phyloP scores from a whole-genome alignment of 1,284 basidiomycete species.

The Cryptococcus floricola region DNA sequence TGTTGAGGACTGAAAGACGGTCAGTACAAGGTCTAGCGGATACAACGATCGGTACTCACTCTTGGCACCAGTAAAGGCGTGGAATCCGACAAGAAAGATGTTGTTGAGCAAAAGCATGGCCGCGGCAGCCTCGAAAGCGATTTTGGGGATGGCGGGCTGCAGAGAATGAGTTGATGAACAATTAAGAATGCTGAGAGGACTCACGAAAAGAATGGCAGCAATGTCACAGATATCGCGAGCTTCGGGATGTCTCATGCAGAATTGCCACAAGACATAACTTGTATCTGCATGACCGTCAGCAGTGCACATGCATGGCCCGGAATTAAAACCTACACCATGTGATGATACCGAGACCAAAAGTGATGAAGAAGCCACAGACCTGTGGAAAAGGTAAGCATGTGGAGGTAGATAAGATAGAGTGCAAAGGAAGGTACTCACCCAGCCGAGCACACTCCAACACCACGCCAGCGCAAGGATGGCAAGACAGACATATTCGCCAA shows the following conservation, averaged over 20 bases:
- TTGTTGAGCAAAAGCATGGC: constrained; percentile 43
- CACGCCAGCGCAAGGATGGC: constrained; percentile 46
- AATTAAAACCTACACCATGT: constrained; percentile 35
- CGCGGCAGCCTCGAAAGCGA: constrained; percentile 38
- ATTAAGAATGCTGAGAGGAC: constrained; percentile 1
- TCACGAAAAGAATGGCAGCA: constrained; percentile 53
- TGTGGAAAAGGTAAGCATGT: background rate
- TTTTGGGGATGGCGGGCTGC: constrained; percentile 19
- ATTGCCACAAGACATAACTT: constrained; percentile 48
- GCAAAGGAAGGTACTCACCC: constrained; percentile 19
- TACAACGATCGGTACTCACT: constrained; percentile 9
- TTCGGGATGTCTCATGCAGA: constrained; percentile 60
- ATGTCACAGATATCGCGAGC: constrained; percentile 64
- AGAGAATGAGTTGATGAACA: background rate
- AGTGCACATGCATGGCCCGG: background rate
- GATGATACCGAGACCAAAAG: constrained; percentile 56
- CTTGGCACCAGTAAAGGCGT: constrained; percentile 47
- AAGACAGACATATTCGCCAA: constrained; percentile 47
- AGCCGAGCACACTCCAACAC: constrained; percentile 40
- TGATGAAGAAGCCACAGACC: constrained; percentile 53
- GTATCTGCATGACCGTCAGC: constrained; percentile 26
- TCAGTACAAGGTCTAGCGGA: background rate
- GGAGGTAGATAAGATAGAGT: background rate
- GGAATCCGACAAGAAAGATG: constrained; percentile 46
- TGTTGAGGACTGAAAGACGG: constrained; percentile 53